Evolutionary conservation across 2,329 filamentous ascomycete genomes (phyloP), one percentile per base, ranked within the genome.

Genomic region (Botryotinia narcissicola): DNA sequence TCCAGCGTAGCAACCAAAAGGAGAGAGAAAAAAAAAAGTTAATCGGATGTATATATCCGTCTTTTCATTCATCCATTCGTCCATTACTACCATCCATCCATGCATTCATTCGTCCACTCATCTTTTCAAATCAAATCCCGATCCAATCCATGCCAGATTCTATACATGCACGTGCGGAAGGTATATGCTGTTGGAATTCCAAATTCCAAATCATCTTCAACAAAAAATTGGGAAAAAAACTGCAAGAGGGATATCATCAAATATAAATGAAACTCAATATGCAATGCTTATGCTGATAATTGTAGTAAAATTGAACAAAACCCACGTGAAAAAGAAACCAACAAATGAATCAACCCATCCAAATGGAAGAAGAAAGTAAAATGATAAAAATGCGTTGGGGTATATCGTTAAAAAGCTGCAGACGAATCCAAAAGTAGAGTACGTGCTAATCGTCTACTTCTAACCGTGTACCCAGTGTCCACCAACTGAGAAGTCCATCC

Each of bases 321-420:
- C 14, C 51, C n/a, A 57, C n/a, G 51, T 29, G 51, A 57, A 1
- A 54, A 29, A 29, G n/a, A 66, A 51, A 57, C 51, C 12, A 66
- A 66, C 46, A n/a, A 54, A 67, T 20, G 42, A 67, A 54, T 37
- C 32, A 40, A 54, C 25, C 46, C 32, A 29, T 67, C 32, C 64
- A 40, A 54, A 68, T 29, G 46, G 64, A 68, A 40, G 16, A n/a
- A 68, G 18, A 40, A 54, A 14, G n/a, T 42, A 40, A 42, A 25
- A 62, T 18, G 8, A 22, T 20, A 54, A 40, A 70, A 70, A 70
- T 46, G 51, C 67, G 60, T 70, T 60, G 67, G 67, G 67, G 67
- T 70, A 70, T 70, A 70, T 70, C 51, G 67, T 70, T 60, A 60
- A 60, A 60, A 70, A 42, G 40, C n/a, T 70, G 67, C 67, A 70